phyloP scores from a whole-genome alignment of 108 stramenopile species.

The Cyclotella sp. region DNA sequence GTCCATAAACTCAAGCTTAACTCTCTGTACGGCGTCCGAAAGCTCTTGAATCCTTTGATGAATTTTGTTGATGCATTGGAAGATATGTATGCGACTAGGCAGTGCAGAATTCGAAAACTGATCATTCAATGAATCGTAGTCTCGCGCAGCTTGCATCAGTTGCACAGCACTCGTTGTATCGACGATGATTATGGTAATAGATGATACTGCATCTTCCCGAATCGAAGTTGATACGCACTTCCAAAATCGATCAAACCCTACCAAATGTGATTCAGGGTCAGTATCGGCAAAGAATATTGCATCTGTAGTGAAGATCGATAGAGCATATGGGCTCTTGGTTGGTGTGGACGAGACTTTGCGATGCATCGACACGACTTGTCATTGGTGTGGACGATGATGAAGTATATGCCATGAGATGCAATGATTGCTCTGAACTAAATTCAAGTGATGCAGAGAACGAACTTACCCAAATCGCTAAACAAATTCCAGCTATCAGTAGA shows the following conservation, averaged over 20 bases:
- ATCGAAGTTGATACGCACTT: conserved; percentile 29
- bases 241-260: conserved; percentile 39
- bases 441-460: not conserved
- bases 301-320: conserved; percentile 58
- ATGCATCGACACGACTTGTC: conserved; percentile 22
- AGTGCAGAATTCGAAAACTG: conserved; percentile 1
- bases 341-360: conserved; percentile 15
- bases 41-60: conserved; percentile 38
- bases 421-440: not conserved
- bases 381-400: not conserved
- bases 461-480: conserved; percentile 52
- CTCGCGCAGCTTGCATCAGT: conserved; percentile 19
- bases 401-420: not conserved
- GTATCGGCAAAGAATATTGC: conserved; percentile 49
- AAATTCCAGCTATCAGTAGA: conserved; percentile 42
- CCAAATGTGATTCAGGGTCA: conserved; percentile 16
- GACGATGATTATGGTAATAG: conserved; percentile 33
- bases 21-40: conserved; percentile 18
- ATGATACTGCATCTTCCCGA: conserved; percentile 1
- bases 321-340: not conserved
- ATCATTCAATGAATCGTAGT: not conserved
- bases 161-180: conserved; percentile 30
- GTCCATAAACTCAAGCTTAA: conserved; percentile 50
- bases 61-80: conserved; percentile 39
- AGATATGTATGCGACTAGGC: conserved; percentile 15